A percentile compares a stretch with the other conserved stretches of the same genome.
Evolutionary conservation across 208 protist genomes (phyloP).

Genomic region (Wallacemonas sp.): DNA sequence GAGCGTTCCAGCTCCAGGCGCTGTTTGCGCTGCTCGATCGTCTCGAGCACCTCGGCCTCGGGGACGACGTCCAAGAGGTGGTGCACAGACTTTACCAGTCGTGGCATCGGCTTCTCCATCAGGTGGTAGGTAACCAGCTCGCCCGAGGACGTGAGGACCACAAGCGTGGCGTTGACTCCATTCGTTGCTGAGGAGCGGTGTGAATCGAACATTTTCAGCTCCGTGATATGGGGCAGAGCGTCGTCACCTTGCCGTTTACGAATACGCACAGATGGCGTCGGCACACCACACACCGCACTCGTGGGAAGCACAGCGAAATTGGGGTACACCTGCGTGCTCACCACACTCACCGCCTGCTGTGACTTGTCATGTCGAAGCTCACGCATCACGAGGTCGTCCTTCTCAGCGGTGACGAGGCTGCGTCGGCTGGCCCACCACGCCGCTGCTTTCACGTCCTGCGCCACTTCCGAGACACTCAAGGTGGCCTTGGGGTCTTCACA

Average conservation of each 20-base stretch:
- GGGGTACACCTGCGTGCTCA: constrained; percentile 20
- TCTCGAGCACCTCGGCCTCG: constrained; percentile 70
- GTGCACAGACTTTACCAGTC: constrained; percentile 70
- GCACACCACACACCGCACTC: constrained; percentile 31
- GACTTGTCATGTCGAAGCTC: background rate
- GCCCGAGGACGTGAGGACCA: constrained; percentile 62
- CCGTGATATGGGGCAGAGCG: constrained; percentile 47
- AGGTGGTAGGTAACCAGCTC: constrained; percentile 78
- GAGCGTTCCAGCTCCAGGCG: constrained; percentile 55
- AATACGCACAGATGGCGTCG: constrained; percentile 25
- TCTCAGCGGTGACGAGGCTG: background rate
- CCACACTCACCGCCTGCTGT: background rate
- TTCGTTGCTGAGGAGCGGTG: constrained; percentile 11
- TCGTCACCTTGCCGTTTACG: constrained; percentile 32
- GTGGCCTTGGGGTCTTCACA: background rate
- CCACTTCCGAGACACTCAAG: background rate
- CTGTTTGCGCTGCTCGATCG: constrained; percentile 70
- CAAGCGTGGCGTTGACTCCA: constrained; percentile 22
- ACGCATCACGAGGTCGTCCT: constrained; percentile 1
- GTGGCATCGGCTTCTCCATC: constrained; percentile 33
- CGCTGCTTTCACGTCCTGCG: background rate
- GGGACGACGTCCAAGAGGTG: constrained; percentile 75
- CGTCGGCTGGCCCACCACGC: background rate
- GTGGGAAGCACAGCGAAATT: constrained; percentile 58
- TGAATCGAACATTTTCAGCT: constrained; percentile 49